Conservation (phyloP, 2,329 filamentous ascomycete genomes). For the Paecilomyces sp. region DNA sequence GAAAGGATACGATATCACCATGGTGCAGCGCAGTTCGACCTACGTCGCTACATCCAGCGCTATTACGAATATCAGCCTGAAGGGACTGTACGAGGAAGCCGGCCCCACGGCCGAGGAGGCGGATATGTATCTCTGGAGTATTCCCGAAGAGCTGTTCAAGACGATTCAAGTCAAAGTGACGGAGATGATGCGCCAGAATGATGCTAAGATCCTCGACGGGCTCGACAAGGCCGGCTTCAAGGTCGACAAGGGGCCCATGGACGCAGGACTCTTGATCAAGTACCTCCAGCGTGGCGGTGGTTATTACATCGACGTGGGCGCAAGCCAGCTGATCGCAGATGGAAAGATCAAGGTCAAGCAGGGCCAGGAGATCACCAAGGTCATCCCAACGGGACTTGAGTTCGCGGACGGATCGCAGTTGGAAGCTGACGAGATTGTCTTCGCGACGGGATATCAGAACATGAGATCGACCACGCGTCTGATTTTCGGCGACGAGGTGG, state of each 20-base stretch:
- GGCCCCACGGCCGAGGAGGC: conserved; percentile 58
- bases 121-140: conserved; percentile 53
- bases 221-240: conserved; percentile 55
- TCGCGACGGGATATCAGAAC: conserved; percentile 56
- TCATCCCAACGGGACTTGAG: conserved; percentile 43
- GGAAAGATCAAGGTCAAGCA: conserved; percentile 61
- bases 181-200: conserved; percentile 25
- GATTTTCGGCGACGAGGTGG: conserved; percentile 58
- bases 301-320: conserved; percentile 65
- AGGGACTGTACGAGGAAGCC: conserved; percentile 41
- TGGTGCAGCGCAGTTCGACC: conserved; percentile 62
- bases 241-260: conserved; percentile 51
- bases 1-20: conserved; percentile 60
- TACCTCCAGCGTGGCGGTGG: conserved; percentile 61
- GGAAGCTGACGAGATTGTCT: conserved; percentile 57
- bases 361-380: conserved; percentile 49
- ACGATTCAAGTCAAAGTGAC: conserved; percentile 46
- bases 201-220: conserved; percentile 30
- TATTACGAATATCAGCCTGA: conserved; percentile 47
- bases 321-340: conserved; percentile 53
- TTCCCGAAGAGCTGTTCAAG: conserved; percentile 56
- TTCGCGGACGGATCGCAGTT: conserved; percentile 54
- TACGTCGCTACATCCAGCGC: conserved; percentile 54
- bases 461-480: conserved; percentile 57
- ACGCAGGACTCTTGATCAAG: conserved; percentile 52